Base-by-base conservation (phyloP, 805 yeast genomes). In the Barnettozyma sucrosica region DNA sequence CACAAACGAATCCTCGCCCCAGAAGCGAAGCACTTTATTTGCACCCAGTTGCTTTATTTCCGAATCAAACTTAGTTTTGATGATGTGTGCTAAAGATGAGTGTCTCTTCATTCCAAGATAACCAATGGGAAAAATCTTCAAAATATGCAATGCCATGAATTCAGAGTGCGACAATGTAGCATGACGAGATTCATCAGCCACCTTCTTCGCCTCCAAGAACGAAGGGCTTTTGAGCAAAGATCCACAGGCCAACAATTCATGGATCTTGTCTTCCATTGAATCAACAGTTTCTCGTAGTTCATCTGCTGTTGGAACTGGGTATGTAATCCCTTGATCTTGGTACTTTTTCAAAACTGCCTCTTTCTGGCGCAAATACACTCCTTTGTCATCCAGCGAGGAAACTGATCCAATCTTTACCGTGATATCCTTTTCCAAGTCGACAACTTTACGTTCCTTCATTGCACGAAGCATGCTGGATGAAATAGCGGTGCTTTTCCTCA, bases 61-160 rank as follows among this genome's bases (percentile, higher is more conserved):
- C 1, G 55, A 45, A 21, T 61, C 58, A 45, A 63, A 71, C 11
- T 56, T 51, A 2, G 61, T 57, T n/a, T 64, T 48, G 14, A 84
- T 73, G 36, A 67, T 53, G 25, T 66, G 58, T 1, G 83, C 74
- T 1, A 83, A 70, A 14, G 67, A 59, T 47, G 72, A 65, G 52
- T 83, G 85, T 46, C 90, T 67, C 51, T 69, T 70, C 30, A 76
- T 61, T 0, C 90, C 92, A 51, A 74, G 74, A 56, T 72, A 84
- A 0, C 92, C 90, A 24, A 79, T 80, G 3, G 67, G 57, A 55
- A 75, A 80, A 13, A 43, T 9, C 30, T 61, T 56, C 14, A 62
- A 53, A 64, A 80, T 72, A 18, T 76, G 71, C 9, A 80, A 55
- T 14, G 66, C 67, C 52, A 74, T 66, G 23, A 79, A 66, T 18